phyloP scores from a whole-genome alignment of 306 rosid genomes.

The Cyamopsis tetragonoloba region DNA sequence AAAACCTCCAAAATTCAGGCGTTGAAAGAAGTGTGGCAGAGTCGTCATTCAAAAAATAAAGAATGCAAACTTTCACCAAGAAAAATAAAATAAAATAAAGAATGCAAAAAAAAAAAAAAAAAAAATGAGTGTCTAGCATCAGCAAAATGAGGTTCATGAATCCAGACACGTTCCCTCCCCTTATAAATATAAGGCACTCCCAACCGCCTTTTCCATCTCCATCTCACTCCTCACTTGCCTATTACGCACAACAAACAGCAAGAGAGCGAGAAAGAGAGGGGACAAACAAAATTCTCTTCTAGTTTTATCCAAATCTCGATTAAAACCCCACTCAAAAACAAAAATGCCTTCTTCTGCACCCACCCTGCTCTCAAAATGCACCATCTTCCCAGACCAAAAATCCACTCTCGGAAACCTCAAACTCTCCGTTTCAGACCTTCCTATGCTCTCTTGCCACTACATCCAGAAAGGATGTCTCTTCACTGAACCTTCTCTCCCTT shows the following conservation, averaged over 20 bases:
- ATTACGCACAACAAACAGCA: background rate
- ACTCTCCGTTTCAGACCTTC: slow-evolving; percentile 91
- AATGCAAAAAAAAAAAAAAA: background rate
- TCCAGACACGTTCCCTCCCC: background rate
- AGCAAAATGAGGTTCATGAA: slow-evolving; percentile 13
- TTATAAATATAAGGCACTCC: slow-evolving; percentile 17
- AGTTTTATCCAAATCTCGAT: slow-evolving; percentile 17
- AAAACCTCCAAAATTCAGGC: too few species aligned
- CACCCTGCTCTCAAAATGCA: slow-evolving; percentile 48
- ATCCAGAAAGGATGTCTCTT: slow-evolving; percentile 92
- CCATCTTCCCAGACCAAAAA: slow-evolving; percentile 51
- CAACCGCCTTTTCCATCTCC: background rate
- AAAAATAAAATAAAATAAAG: background rate
- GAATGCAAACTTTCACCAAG: too few species aligned
- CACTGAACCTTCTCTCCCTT: slow-evolving; percentile 45
- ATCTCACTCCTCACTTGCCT: slow-evolving; percentile 29
- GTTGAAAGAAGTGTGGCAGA: too few species aligned
- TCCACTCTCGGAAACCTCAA: slow-evolving; percentile 51
- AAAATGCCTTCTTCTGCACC: slow-evolving; percentile 38
- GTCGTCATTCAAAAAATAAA: background rate
- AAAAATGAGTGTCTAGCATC: background rate
- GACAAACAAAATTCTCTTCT: background rate
- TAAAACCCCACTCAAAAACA: background rate
- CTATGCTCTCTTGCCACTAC: slow-evolving; percentile 90
- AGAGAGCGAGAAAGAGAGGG: background rate